phyloP scores from a whole-genome alignment of 805 yeast genomes.

The Wickerhamiella cacticola region DNA sequence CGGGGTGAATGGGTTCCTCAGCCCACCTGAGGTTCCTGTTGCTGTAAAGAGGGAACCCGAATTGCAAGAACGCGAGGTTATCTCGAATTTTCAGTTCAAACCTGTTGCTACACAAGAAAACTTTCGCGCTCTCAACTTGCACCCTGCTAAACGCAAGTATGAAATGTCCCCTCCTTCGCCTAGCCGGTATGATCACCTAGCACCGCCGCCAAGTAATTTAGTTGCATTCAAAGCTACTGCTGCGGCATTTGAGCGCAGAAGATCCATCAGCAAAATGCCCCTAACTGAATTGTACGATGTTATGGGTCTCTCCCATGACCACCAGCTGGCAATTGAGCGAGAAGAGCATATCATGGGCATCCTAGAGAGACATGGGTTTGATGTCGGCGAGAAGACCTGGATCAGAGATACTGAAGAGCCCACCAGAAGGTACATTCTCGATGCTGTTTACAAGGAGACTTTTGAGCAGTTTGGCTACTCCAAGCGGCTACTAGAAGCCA shows the following conservation, averaged over 20 bases:
- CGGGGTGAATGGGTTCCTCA: too few relatives aligned
- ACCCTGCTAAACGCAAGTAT: not conserved
- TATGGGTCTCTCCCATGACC: conserved; percentile 32
- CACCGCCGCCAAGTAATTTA: not conserved
- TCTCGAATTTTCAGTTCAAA: not conserved
- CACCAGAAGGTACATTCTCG: conserved; percentile 40
- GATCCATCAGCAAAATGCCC: conserved; percentile 31
- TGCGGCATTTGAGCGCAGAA: conserved; percentile 18
- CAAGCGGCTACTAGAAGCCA: conserved; percentile 48
- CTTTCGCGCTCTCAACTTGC: not conserved
- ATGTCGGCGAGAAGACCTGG: conserved; percentile 73
- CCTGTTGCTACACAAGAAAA: not conserved
- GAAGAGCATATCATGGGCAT: conserved; percentile 31
- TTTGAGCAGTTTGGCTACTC: conserved; percentile 41
- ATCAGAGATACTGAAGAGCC: conserved; percentile 57
- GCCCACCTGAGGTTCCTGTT: too few relatives aligned
- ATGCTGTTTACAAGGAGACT: conserved; percentile 39
- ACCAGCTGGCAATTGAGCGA: conserved; percentile 29
- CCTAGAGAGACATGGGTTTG: conserved; percentile 47
- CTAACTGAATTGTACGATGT: conserved; percentile 29
- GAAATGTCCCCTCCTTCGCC: not conserved
- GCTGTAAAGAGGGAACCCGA: too few relatives aligned
- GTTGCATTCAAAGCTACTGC: not conserved
- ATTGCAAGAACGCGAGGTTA: too few relatives aligned
- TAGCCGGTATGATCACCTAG: not conserved